phyloP scores from a whole-genome alignment of 345 rosid genomes.

The Gossypium mustelinum region DNA sequence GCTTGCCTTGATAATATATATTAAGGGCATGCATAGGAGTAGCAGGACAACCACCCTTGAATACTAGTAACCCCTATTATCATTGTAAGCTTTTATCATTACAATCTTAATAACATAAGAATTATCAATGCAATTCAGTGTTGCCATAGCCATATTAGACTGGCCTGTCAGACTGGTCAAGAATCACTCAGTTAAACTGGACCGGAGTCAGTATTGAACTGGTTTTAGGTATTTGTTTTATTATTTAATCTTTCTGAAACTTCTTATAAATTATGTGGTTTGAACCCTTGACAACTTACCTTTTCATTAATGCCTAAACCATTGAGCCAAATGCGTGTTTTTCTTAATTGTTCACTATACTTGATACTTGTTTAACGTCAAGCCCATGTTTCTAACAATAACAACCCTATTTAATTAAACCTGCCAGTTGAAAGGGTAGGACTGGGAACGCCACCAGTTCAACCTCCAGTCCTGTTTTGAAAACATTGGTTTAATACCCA shows the following conservation, averaged over 20 bases:
- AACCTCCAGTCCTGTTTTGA: not conserved
- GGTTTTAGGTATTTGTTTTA: not conserved
- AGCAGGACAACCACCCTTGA: conserved; percentile 11
- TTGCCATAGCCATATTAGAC: not conserved
- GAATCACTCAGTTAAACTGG: not conserved
- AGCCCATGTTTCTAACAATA: not conserved
- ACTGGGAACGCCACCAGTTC: not conserved
- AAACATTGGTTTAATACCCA: too few relatives aligned
- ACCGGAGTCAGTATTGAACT: not conserved
- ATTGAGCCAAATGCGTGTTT: not conserved
- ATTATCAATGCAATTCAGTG: not conserved
- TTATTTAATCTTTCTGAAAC: not conserved
- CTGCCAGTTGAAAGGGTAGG: not conserved
- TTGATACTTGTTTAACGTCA: not conserved
- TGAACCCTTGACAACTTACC: not conserved
- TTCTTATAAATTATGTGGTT: not conserved
- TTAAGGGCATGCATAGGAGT: not conserved
- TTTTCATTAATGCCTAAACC: conserved; percentile 5
- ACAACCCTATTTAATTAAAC: not conserved
- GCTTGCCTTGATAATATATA: conserved; percentile 8
- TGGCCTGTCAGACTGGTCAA: not conserved
- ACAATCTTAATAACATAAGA: not conserved
- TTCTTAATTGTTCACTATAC: not conserved
- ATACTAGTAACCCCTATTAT: conserved; percentile 5
- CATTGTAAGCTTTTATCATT: conserved; percentile 1